Evolutionary conservation across 768 basidiomycete genomes (phyloP).

Genomic region (Kwoniella sp.): DNA sequence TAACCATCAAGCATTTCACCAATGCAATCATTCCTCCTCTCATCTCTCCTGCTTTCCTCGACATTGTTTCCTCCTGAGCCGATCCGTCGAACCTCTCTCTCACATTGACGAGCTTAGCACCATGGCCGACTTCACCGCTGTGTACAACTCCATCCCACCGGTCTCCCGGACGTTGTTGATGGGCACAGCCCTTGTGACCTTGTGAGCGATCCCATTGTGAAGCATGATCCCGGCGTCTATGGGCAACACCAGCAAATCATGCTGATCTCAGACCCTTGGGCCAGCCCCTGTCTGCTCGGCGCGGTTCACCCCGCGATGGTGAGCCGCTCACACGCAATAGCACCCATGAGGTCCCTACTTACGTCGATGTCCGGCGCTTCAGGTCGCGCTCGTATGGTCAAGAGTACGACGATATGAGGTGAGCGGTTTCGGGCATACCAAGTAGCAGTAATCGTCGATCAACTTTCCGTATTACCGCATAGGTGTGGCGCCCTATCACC

Average conservation of each 20-base stretch:
- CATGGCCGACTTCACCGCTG: constrained; percentile 43
- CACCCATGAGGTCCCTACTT: constrained; percentile 1
- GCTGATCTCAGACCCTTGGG: not conserved
- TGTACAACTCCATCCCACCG: constrained; percentile 39
- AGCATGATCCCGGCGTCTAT: not conserved
- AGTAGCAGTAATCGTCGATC: not conserved
- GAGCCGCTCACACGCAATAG: constrained; percentile 22
- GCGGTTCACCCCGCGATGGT: too few relatives aligned
- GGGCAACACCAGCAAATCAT: not conserved
- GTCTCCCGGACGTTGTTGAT: constrained; percentile 44
- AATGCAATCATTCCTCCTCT: too few relatives aligned
- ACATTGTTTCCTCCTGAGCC: too few relatives aligned
- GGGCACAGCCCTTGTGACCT: constrained; percentile 33
- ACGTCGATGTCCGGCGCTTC: too few relatives aligned
- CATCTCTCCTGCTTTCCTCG: too few relatives aligned
- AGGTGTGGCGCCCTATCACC: constrained; percentile 47
- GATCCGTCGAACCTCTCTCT: too few relatives aligned
- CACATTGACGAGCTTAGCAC: too few relatives aligned
- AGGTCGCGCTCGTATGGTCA: constrained; percentile 42
- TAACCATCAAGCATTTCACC: too few relatives aligned
- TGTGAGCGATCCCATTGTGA: constrained; percentile 23
- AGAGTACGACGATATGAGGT: constrained; percentile 30
- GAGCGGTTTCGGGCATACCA: not conserved
- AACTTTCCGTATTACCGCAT: not conserved
- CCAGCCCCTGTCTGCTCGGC: constrained; percentile 42